phyloP scores from a whole-genome alignment of 108 stramenopile species.

The Skeletonema grethae region DNA sequence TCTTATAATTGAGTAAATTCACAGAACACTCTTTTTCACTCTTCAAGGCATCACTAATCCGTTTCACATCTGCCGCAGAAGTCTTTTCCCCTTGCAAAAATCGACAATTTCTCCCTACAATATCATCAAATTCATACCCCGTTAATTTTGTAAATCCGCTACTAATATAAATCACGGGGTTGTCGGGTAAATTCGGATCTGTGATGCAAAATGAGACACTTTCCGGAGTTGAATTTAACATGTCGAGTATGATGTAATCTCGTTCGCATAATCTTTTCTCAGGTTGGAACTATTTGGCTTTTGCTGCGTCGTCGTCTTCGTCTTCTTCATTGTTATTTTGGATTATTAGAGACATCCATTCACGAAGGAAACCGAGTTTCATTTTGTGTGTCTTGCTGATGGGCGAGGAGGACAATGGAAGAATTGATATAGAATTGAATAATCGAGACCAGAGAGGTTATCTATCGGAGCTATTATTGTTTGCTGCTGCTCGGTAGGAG shows the following conservation, averaged over 20 bases:
- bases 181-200: constrained; percentile 36
- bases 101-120: constrained; percentile 46
- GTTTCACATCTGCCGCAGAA: constrained; percentile 9
- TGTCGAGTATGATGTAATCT: constrained; percentile 39
- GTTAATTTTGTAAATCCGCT: constrained; percentile 41
- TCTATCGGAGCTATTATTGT: too few species aligned
- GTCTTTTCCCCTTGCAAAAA: constrained; percentile 39
- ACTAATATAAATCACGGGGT: constrained; percentile 39
- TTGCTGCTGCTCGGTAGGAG: too few species aligned
- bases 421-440: neutral
- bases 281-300: constrained; percentile 26
- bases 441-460: too few species aligned
- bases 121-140: constrained; percentile 29
- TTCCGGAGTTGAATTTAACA: constrained; percentile 35
- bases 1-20: constrained; percentile 32
- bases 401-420: neutral
- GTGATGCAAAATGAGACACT: constrained; percentile 41
- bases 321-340: neutral
- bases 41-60: constrained; percentile 15
- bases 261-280: constrained; percentile 29
- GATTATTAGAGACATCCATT: constrained; percentile 3
- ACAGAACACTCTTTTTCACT: constrained; percentile 20
- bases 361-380: constrained; percentile 15
- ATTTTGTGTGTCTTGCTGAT: constrained; percentile 1
- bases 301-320: neutral